Evolutionary conservation across 2,329 filamentous ascomycete species (phyloP).

Genomic region (Colletotrichum sp.): DNA sequence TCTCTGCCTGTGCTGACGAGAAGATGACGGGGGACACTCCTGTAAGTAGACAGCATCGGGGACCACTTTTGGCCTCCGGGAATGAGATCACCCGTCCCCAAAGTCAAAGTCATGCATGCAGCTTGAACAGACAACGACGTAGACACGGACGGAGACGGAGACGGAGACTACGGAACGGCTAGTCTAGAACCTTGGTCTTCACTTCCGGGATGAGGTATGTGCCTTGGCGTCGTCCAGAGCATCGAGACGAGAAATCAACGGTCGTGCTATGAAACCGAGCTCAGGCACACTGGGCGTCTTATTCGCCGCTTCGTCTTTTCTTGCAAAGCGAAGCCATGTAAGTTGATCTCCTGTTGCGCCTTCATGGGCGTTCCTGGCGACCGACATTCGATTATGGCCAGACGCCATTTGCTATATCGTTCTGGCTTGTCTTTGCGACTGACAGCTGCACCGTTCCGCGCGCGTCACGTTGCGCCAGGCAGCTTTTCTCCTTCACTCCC

Average conservation of each 20-base stretch:
- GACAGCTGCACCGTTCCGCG: conserved; percentile 1
- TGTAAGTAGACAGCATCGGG: not conserved
- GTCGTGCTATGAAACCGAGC: not conserved
- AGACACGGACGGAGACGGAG: not conserved
- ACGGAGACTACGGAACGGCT: not conserved
- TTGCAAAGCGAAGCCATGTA: not conserved
- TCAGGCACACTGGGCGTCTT: not conserved
- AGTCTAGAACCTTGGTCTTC: not conserved
- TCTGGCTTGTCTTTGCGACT: not conserved
- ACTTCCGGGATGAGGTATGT: not conserved
- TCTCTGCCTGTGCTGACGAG: not conserved
- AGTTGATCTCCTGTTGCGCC: not conserved
- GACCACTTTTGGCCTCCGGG: not conserved
- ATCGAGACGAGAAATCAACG: not conserved
- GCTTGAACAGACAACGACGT: not conserved
- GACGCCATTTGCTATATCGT: not conserved
- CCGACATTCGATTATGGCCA: not conserved
- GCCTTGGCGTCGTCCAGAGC: not conserved
- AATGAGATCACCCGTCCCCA: not conserved
- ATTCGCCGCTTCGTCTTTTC: not conserved
- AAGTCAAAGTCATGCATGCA: conserved; percentile 4
- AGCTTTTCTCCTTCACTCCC: not conserved
- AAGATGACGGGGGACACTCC: not conserved
- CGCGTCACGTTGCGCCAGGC: conserved; percentile 4
- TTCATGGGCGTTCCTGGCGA: not conserved